These are phyloP conservation scores for Aspergillaceae sp. DNA, from an alignment of 2,329 filamentous ascomycete genomes.

Conservation along the genomic window DNA sequence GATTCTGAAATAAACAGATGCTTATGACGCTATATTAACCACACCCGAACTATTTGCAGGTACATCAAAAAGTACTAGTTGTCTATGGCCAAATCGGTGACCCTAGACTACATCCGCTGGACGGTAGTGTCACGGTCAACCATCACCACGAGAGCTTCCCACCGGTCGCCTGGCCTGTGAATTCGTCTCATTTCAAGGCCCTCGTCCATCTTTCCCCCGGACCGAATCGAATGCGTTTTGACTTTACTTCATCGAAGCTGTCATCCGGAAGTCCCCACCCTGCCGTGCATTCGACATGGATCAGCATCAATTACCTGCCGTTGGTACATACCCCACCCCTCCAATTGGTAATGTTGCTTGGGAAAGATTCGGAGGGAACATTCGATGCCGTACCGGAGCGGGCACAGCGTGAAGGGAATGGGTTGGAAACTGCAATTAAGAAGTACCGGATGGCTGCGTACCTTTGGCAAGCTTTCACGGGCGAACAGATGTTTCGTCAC, in stretches of 20 bases:
- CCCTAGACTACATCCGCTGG: conserved; percentile 55
- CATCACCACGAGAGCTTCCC: conserved; percentile 83
- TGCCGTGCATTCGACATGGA: conserved; percentile 64
- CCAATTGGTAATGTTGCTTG: conserved; percentile 79
- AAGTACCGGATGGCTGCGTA: conserved; percentile 96
- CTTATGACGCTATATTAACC: conserved; percentile 4
- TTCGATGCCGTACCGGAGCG: conserved; percentile 75
- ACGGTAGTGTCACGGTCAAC: conserved; percentile 70
- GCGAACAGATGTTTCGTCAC: conserved; percentile 90
- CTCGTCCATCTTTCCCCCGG: conserved; percentile 85
- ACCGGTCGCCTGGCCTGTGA: conserved; percentile 75
- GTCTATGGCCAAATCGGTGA: conserved; percentile 77
- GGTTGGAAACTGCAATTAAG: conserved; percentile 66
- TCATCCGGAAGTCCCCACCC: conserved; percentile 55
- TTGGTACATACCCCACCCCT: conserved; percentile 70
- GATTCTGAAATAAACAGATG: not conserved
- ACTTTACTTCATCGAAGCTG: conserved; percentile 77
- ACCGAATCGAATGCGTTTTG: conserved; percentile 77
- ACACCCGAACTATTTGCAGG: conserved; percentile 43
- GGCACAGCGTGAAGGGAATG: conserved; percentile 70
- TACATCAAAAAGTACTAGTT: conserved; percentile 82
- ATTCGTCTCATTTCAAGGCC: conserved; percentile 82
- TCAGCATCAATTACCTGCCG: conserved; percentile 80
- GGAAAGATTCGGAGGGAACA: conserved; percentile 75
- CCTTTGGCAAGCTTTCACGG: conserved; percentile 93